These are phyloP conservation scores for Aeschynomene evenia DNA, from an alignment of 306 rosid species.

Conservation along the genomic window DNA sequence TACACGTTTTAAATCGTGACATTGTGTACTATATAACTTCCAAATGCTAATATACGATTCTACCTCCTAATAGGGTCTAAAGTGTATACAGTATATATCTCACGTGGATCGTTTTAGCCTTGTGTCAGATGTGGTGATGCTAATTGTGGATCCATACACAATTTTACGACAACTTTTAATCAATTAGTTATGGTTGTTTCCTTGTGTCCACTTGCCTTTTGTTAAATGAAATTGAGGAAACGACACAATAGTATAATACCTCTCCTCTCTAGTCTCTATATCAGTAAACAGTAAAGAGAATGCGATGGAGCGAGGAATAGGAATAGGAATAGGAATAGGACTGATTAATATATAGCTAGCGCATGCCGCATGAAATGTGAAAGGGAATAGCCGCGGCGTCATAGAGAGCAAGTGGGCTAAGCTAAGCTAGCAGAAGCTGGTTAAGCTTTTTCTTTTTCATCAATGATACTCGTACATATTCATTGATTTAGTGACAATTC, in stretches of 20 bases:
- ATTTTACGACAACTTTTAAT: not conserved
- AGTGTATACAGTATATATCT: not conserved
- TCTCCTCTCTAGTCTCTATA: not conserved
- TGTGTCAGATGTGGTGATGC: not conserved
- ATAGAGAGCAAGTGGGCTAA: no score
- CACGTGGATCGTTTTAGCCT: not conserved
- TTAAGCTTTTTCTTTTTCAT: no score
- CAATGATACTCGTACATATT: no score
- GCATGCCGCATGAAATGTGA: constrained; percentile 7
- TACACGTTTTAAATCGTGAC: not conserved
- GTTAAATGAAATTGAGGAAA: not conserved
- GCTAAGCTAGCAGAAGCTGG: no score
- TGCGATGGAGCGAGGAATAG: constrained; percentile 1
- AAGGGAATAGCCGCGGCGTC: not conserved
- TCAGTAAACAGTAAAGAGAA: constrained; percentile 29
- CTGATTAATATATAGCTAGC: no score
- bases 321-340: no score
- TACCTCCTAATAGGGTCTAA: not conserved
- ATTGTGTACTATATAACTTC: not conserved
- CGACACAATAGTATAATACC: not conserved
- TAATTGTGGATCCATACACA: not conserved
- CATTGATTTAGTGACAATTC: no score
- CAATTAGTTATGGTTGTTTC: constrained; percentile 10
- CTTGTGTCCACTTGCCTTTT: constrained; percentile 17
- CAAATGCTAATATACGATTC: not conserved